These are phyloP conservation scores for Penicillium sp. DNA, from an alignment of 2,329 filamentous ascomycete species.

Conservation along the genomic window DNA sequence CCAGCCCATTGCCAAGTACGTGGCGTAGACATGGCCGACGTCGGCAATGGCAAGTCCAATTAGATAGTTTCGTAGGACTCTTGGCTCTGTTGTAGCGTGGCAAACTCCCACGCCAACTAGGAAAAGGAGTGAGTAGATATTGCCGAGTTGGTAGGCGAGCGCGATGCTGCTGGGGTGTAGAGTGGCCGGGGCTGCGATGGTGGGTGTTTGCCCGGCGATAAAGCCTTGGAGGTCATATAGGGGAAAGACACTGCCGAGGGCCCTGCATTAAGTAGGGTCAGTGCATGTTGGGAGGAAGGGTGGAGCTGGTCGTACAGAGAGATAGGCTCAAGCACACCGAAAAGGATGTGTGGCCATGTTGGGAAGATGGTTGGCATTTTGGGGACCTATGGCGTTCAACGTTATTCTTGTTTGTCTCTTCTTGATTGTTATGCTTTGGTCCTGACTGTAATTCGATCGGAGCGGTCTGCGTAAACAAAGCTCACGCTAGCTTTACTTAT, in stretches of 20 bases:
- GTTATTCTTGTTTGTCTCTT: not conserved
- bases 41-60: slow-evolving; percentile 64
- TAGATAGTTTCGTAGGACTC: slow-evolving; percentile 66
- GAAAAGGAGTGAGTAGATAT: slow-evolving; percentile 65
- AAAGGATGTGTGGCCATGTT: slow-evolving; percentile 61
- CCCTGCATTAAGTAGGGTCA: slow-evolving; percentile 39
- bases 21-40: slow-evolving; percentile 65
- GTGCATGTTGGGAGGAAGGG: slow-evolving; percentile 1
- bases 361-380: slow-evolving; percentile 55
- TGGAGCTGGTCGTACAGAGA: slow-evolving; percentile 54
- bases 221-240: slow-evolving; percentile 61
- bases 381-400: not conserved
- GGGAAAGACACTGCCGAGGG: slow-evolving; percentile 59
- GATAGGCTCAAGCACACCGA: slow-evolving; percentile 67
- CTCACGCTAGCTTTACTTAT: not conserved
- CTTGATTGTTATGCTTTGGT: not conserved
- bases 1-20: slow-evolving; percentile 58
- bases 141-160: slow-evolving; percentile 67
- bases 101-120: slow-evolving; percentile 64
- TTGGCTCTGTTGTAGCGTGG: slow-evolving; percentile 62
- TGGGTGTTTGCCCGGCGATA: slow-evolving; percentile 59
- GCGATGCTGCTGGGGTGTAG: slow-evolving; percentile 48
- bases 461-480: not conserved
- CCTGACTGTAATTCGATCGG: not conserved
- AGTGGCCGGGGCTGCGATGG: slow-evolving; percentile 26